Evolutionary conservation across 495 filamentous ascomycete genomes (phyloP), one percentile per base, ranked within the genome.

Genomic region (Symbiotaphrina buchneri): DNA sequence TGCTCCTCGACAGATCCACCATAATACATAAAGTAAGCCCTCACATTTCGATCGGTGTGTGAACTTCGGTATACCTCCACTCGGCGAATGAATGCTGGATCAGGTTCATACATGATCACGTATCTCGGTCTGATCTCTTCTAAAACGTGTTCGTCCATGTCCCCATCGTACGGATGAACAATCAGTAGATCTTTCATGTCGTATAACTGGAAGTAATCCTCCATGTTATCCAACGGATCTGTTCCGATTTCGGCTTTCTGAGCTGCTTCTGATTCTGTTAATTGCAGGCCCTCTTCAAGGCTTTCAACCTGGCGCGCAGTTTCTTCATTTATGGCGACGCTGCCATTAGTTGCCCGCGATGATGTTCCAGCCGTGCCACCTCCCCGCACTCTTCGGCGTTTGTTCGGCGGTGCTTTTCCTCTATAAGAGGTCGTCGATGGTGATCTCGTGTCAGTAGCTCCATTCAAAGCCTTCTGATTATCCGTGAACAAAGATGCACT

Each of bases 31-130:
- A 95, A 94, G 49, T 93, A 97, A 0, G 92, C 84, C 32, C 74
- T 62, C 21, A 95, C 74, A 43, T 83, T 84, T 19, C 83, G 59
- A 43, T 90, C 77, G 21, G 68, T 72, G 47, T 97, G 87, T 7
- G 81, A 93, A 35, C 80, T 90, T 22, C 90, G 73, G 49, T 95
- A 97, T 4, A 94, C 84, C 43, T 97, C 87, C 6, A 97, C 74
- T 17, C 90, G 60, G 21, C 90, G 71, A 40, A 94, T 91, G 48
- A 97, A 97, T 3, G 83, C 68, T n/a, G 83, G 65, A 41, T 94
- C 84, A 11, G 90, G 83, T 46, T 94, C 85, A 49, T 94, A 97
- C 87, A 97, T 95, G 45, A 97, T 77, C 27, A 97, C 81, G 50
- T 92, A 95, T 23, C 77, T 71, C 1, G 87, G 87, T 33, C 76